Evolutionary conservation across 1,139 yeast genomes (phyloP).

Genomic region (Wickerhamomyces sp.): DNA sequence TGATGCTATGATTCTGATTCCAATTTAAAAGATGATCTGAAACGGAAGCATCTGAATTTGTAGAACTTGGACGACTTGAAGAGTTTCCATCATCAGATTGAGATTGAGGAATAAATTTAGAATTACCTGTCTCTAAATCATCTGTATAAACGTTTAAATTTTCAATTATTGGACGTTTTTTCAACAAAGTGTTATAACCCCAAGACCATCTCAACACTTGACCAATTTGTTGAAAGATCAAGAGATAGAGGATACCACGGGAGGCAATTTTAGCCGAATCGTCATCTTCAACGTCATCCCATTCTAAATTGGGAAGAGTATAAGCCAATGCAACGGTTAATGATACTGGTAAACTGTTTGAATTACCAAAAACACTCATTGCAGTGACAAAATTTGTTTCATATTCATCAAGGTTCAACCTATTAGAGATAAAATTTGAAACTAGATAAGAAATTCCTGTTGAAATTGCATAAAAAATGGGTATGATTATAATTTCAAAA

Average conservation of each 20-base stretch:
- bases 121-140: not conserved
- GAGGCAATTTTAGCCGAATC: slow-evolving; percentile 63
- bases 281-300: slow-evolving; percentile 68
- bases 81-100: slow-evolving; percentile 2
- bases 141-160: not conserved
- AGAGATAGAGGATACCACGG: slow-evolving; percentile 64
- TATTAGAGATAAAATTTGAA: slow-evolving; percentile 41
- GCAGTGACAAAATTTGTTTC: slow-evolving; percentile 75
- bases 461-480: slow-evolving; percentile 56
- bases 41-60: slow-evolving; percentile 3
- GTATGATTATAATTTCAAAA: slow-evolving; percentile 60
- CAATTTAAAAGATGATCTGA: slow-evolving; percentile 6
- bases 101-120: not conserved
- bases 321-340: slow-evolving; percentile 65
- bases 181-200: slow-evolving; percentile 68
- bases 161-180: slow-evolving; percentile 22
- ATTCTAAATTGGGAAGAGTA: slow-evolving; percentile 63
- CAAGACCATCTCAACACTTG: slow-evolving; percentile 78
- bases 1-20: not conserved
- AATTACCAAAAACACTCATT: slow-evolving; percentile 79
- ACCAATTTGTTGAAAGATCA: slow-evolving; percentile 75
- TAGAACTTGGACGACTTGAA: slow-evolving; percentile 3
- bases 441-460: slow-evolving; percentile 55
- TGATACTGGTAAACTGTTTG: slow-evolving; percentile 73
- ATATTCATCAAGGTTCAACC: slow-evolving; percentile 49